Base-by-base conservation (phyloP, 306 rosid species). In the Benincasa hispida region DNA sequence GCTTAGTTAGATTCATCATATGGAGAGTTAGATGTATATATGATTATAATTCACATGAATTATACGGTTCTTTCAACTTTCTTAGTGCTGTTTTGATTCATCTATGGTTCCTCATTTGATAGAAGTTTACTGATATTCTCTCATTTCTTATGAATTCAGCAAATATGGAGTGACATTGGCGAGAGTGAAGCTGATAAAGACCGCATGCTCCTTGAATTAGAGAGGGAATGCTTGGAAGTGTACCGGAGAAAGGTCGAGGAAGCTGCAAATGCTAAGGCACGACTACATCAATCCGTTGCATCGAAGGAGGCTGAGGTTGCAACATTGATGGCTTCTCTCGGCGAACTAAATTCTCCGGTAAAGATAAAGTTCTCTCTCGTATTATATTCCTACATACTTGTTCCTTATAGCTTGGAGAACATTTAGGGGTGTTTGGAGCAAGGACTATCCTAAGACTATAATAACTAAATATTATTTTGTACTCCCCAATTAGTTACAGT, bases 251-350 rank as follows among this genome's bases (percentile, higher is more conserved):
- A 84, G 84, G 97, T 94, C 47, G 96, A 94, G 32, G 99, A 94
- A 82, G 97, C 96, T 68, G 88, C 85, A 77, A 90, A 90, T 85
- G 84, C 86, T 58, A 91, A 92, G 86, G 97, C 98, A 25, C 92
- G 93, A 50, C 92, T 91, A 79, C 95, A 94, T 83, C 98, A 94
- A 74, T 88, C 91, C 0, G 93, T 91, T 75, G 95, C 96, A 0
- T 87, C 97, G 69, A 91, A 91, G 87, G 98, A 94, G 84, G 98
- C 98, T 3, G 97, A 94, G 84, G 88, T 94, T 79, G 97, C 98
- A 12, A 94, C 97, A 22, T 90, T 94, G 50, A 75, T 87, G 79
- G 98, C 97, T 84, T 78, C 93, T 12, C 95, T 94, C n/a, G 98
- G 98, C 6, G 97, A 94, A 77, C 94, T 91, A 42, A 90, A 82